phyloP scores from a whole-genome alignment of 257 asterid genomes.

The Linderniella brevidens region DNA sequence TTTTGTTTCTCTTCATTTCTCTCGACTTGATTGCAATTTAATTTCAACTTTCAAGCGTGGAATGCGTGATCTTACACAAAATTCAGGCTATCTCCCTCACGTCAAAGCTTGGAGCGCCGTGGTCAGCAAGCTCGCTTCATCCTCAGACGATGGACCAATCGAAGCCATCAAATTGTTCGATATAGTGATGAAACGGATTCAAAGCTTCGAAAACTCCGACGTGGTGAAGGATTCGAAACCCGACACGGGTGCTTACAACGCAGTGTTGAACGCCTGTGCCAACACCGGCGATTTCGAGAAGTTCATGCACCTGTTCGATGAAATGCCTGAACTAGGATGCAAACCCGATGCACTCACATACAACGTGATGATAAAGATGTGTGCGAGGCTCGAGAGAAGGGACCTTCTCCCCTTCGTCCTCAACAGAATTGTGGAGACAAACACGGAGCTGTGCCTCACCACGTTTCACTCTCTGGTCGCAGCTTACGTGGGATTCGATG shows the following conservation, averaged over 20 bases:
- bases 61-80: too few relatives aligned
- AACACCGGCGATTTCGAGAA: conserved; percentile 45
- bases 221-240: conserved; percentile 50
- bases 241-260: conserved; percentile 80
- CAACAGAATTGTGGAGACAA: conserved; percentile 58
- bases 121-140: conserved; percentile 49
- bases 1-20: too few relatives aligned
- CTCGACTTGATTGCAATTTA: too few relatives aligned
- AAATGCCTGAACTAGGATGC: conserved; percentile 54
- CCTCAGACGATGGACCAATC: conserved; percentile 67
- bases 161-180: conserved; percentile 57
- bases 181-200: conserved; percentile 34
- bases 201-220: conserved; percentile 26
- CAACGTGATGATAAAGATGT: conserved; percentile 73
- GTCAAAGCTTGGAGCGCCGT: conserved; percentile 98
- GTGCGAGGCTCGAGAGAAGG: conserved; percentile 62
- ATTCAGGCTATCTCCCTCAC: conserved; percentile 76
- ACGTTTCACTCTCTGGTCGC: conserved; percentile 90
- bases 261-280: conserved; percentile 86
- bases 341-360: conserved; percentile 73
- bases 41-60: too few relatives aligned
- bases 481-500: conserved; percentile 89
- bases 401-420: conserved; percentile 71
- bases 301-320: conserved; percentile 64
- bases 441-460: conserved; percentile 42